Evolutionary conservation across 1,284 basidiomycete genomes (phyloP).

Genomic region (Rhizoctonia solani): DNA sequence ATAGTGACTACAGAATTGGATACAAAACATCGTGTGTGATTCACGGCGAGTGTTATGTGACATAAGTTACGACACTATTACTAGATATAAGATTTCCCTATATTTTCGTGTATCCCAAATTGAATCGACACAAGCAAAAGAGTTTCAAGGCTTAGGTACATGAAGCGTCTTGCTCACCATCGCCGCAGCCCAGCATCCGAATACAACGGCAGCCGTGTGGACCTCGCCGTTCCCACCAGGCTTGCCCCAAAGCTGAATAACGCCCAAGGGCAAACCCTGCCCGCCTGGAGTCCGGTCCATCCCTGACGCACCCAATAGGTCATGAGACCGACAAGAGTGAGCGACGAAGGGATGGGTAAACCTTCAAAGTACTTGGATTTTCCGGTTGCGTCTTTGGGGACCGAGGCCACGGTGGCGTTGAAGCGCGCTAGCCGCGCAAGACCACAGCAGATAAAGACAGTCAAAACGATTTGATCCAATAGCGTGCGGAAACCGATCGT

Average conservation of each 20-base stretch:
- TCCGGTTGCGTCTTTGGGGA: constrained; percentile 86
- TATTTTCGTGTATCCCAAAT: constrained; percentile 11
- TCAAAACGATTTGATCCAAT: constrained; percentile 85
- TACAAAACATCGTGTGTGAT: constrained; percentile 33
- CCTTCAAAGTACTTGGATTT: constrained; percentile 98
- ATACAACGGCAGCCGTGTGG: constrained; percentile 73
- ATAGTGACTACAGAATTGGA: constrained; percentile 30
- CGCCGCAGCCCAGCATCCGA: constrained; percentile 83
- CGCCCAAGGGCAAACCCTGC: constrained; percentile 74
- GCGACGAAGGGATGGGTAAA: constrained; percentile 91
- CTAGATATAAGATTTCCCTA: constrained; percentile 9
- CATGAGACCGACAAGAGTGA: constrained; percentile 80
- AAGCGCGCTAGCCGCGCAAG: constrained; percentile 95
- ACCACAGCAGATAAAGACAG: constrained; percentile 93
- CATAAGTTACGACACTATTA: constrained; percentile 31
- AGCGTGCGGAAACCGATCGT: constrained; percentile 87
- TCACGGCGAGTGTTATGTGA: constrained; percentile 34
- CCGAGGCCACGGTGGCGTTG: constrained; percentile 95
- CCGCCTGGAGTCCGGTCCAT: constrained; percentile 70
- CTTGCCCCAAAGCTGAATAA: constrained; percentile 70
- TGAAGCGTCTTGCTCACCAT: constrained; percentile 95
- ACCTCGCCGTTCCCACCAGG: constrained; percentile 77
- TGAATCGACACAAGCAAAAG: neutral
- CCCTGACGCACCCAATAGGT: constrained; percentile 83
- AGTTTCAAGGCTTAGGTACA: constrained; percentile 71